These are phyloP conservation scores for Neofusicoccum parvum DNA, from an alignment of 2,329 filamentous ascomycete genomes.

Conservation along the genomic window DNA sequence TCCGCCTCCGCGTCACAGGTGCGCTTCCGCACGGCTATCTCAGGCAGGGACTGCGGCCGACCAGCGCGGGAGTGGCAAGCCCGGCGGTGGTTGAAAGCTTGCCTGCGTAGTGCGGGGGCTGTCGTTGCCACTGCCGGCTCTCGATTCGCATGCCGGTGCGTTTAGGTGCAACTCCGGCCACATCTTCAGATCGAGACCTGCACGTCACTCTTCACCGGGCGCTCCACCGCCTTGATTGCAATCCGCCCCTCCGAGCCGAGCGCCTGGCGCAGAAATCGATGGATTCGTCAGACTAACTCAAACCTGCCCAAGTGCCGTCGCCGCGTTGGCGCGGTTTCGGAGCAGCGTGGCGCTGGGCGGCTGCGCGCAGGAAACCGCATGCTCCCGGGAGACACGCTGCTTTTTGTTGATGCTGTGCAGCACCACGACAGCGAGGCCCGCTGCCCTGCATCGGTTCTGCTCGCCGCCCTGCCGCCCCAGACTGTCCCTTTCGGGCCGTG, in stretches of 20 bases:
- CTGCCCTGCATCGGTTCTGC: constrained; percentile 8
- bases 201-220: background rate
- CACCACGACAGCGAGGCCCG: background rate
- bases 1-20: too few relatives aligned
- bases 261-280: background rate
- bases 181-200: constrained; percentile 7
- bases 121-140: background rate
- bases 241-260: background rate
- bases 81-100: background rate
- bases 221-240: background rate
- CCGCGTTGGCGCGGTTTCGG: background rate
- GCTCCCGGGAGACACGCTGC: background rate
- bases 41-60: background rate
- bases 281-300: background rate
- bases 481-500: constrained; percentile 6
- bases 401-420: background rate
- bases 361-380: background rate
- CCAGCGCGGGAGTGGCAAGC: background rate
- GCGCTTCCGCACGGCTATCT: too few relatives aligned
- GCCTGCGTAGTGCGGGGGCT: background rate
- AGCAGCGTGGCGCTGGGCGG: background rate
- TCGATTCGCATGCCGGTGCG: background rate
- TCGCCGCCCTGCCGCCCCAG: background rate
- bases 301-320: background rate
- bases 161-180: background rate